Percentiles rank a stretch among this genome's conserved stretches.
phyloP scores from a whole-genome alignment of 495 filamentous ascomycete species.

The Pyronema domesticum region DNA sequence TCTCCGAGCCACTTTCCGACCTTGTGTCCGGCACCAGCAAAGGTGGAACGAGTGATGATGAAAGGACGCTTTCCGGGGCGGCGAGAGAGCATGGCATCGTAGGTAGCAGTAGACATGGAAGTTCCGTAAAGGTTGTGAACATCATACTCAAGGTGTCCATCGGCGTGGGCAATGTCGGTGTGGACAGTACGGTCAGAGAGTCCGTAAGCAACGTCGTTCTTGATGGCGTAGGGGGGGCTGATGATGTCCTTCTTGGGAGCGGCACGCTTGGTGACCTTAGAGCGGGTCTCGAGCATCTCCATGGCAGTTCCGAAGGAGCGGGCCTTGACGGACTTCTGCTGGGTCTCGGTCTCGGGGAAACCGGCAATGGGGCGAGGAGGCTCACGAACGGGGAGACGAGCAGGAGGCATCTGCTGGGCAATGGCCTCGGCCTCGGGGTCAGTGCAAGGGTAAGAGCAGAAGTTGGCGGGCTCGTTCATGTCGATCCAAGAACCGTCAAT shows the following conservation, averaged over 20 bases:
- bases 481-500: slow-evolving; percentile 83
- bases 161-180: slow-evolving; percentile 56
- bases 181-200: slow-evolving; percentile 57
- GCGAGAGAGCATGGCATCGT: slow-evolving; percentile 49
- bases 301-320: neutral
- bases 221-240: slow-evolving; percentile 55
- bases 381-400: slow-evolving; percentile 43
- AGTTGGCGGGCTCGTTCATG: slow-evolving; percentile 61
- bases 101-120: slow-evolving; percentile 56
- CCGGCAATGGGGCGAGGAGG: slow-evolving; percentile 48
- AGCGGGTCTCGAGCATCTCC: neutral
- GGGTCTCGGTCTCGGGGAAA: slow-evolving; percentile 25
- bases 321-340: slow-evolving; percentile 1
- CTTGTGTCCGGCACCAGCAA: slow-evolving; percentile 56
- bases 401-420: slow-evolving; percentile 44
- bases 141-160: slow-evolving; percentile 57
- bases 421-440: slow-evolving; percentile 38
- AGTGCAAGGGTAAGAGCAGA: slow-evolving; percentile 57
- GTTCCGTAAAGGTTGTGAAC: slow-evolving; percentile 74
- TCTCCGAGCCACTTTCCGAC: slow-evolving; percentile 86
- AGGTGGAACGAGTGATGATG: slow-evolving; percentile 72
- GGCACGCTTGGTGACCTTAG: slow-evolving; percentile 28
- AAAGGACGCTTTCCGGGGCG: slow-evolving; percentile 51
- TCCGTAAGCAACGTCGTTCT: slow-evolving; percentile 43
- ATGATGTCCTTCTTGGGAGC: slow-evolving; percentile 48